These are phyloP conservation scores for Entamoeba histolytica DNA, from an alignment of 208 protist species.

Conservation along the genomic window DNA sequence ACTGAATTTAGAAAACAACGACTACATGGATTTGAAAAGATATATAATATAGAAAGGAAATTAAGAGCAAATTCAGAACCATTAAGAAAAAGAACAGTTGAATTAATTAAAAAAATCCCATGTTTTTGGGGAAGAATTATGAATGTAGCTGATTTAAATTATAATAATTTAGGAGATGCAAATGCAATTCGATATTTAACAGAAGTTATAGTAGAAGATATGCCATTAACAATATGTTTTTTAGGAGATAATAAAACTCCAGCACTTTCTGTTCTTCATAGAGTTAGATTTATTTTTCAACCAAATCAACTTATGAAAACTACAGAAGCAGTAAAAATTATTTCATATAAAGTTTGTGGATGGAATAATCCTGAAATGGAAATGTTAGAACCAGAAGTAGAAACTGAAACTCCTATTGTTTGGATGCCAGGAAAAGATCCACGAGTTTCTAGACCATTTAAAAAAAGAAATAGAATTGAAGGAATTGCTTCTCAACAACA, in stretches of 20 bases:
- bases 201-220: not conserved
- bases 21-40: not conserved
- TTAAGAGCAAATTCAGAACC: not conserved
- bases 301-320: not conserved
- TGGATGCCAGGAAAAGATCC: not conserved
- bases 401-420: not conserved
- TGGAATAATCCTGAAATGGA: not conserved
- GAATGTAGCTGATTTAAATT: not conserved
- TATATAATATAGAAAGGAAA: not conserved
- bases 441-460: not conserved
- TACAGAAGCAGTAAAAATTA: not conserved
- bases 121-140: not conserved
- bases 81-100: not conserved
- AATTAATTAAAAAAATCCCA: not conserved
- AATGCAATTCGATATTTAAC: not conserved
- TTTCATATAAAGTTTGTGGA: not conserved
- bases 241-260: not conserved
- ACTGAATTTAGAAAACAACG: not conserved
- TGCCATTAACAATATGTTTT: not conserved
- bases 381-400: not conserved
- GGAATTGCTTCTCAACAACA: not conserved
- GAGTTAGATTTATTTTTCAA: not conserved
- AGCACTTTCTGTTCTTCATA: not conserved
- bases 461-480: not conserved
- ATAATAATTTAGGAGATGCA: not conserved